Conservation (phyloP, 495 filamentous ascomycete genomes). For the Hypoxylon cercidicola region DNA sequence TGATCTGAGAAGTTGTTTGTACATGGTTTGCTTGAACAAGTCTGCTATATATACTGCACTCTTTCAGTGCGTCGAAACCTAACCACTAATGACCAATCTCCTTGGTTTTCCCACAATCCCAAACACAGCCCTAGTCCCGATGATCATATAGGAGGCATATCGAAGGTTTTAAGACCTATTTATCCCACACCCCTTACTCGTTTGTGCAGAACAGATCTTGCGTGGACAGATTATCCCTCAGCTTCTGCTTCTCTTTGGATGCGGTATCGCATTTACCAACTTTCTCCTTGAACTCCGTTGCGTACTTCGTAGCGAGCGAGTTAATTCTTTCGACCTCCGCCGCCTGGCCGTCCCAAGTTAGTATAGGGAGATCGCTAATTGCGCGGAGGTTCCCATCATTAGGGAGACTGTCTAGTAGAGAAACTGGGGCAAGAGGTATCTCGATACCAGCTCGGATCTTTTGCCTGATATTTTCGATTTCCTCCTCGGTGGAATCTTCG, state of each 20-base stretch:
- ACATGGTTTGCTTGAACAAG: constrained; percentile 29
- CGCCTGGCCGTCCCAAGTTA: constrained; percentile 53
- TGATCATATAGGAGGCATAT: constrained; percentile 14
- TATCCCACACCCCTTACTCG: constrained; percentile 5
- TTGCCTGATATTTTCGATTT: constrained; percentile 36
- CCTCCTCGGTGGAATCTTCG: constrained; percentile 40
- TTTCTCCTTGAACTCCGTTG: constrained; percentile 50
- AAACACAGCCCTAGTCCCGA: constrained; percentile 5
- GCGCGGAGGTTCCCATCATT: constrained; percentile 46
- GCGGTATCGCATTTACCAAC: constrained; percentile 53
- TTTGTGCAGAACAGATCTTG: constrained; percentile 48
- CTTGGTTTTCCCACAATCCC: constrained; percentile 5
- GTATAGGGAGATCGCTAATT: constrained; percentile 53
- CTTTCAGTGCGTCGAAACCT: constrained; percentile 21
- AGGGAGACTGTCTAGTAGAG: constrained; percentile 54
- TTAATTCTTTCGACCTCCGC: constrained; percentile 49
- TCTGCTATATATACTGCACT: constrained; percentile 19
- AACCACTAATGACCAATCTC: constrained; percentile 14
- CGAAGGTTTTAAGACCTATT: constrained; percentile 9
- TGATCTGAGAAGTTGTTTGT: constrained; percentile 25
- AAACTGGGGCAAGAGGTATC: constrained; percentile 39
- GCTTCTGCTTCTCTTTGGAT: constrained; percentile 31
- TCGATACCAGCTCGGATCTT: constrained; percentile 39
- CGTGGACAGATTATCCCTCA: constrained; percentile 33
- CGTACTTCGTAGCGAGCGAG: constrained; percentile 51